A percentile compares a stretch with the other conserved stretches of the same genome.
These are phyloP conservation scores for Euphorbia neoarborescens DNA, from an alignment of 441 rosid genomes.

Conservation along the genomic window DNA sequence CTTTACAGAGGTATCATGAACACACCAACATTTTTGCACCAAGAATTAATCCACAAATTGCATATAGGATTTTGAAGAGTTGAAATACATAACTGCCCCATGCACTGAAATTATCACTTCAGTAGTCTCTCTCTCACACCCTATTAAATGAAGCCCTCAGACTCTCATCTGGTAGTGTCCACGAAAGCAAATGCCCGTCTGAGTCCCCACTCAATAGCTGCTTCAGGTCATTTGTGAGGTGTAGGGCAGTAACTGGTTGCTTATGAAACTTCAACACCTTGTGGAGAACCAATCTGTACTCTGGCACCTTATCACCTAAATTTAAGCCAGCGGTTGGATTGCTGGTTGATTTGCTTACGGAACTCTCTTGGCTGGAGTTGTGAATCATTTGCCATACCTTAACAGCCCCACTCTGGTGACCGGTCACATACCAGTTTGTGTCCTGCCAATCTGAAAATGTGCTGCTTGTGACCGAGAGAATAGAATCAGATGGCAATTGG, in stretches of 20 bases:
- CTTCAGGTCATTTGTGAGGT: slow-evolving; percentile 70
- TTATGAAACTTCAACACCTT: slow-evolving; percentile 84
- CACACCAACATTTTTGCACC: slow-evolving; percentile 6
- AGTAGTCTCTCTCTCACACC: slow-evolving; percentile 30
- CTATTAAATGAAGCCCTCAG: slow-evolving; percentile 51
- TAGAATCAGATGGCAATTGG: slow-evolving; percentile 93
- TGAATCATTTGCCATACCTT: slow-evolving; percentile 97
- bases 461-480: slow-evolving; percentile 76
- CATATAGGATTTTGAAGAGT: slow-evolving; percentile 16
- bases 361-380: slow-evolving; percentile 48
- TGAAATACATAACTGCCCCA: slow-evolving; percentile 19
- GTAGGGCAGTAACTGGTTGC: slow-evolving; percentile 81
- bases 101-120: slow-evolving; percentile 16
- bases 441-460: slow-evolving; percentile 92
- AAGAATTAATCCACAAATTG: slow-evolving; percentile 19
- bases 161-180: slow-evolving; percentile 81
- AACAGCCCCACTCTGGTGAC: slow-evolving; percentile 97
- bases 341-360: slow-evolving; percentile 37
- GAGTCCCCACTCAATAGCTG: slow-evolving; percentile 94
- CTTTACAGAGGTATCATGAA: slow-evolving; percentile 5
- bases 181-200: slow-evolving; percentile 73
- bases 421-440: slow-evolving; percentile 89
- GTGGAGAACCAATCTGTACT: slow-evolving; percentile 76
- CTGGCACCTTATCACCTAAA: slow-evolving; percentile 57
- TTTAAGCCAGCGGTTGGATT: slow-evolving; percentile 49